These are phyloP conservation scores for Pycnococcus provasolii DNA, from an alignment of 139 green algal genomes.

Conservation along the genomic window DNA sequence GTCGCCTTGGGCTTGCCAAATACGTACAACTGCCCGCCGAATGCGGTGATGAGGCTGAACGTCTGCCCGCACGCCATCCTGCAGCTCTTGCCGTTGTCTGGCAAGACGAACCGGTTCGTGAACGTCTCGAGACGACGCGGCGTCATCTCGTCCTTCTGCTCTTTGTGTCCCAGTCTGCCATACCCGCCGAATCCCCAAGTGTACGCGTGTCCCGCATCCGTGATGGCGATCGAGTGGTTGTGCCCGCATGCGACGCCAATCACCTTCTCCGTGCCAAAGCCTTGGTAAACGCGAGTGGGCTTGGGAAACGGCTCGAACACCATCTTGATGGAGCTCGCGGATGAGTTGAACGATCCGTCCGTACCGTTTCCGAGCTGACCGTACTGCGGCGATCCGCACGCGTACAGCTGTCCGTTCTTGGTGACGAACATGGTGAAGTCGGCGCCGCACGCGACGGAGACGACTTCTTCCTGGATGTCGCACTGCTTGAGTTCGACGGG, in stretches of 20 bases:
- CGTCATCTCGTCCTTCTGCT: slow-evolving; percentile 48
- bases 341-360: slow-evolving; percentile 61
- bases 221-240: slow-evolving; percentile 63
- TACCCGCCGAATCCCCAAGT: slow-evolving; percentile 70
- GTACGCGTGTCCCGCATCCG: slow-evolving; percentile 49
- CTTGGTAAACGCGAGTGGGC: slow-evolving; percentile 48
- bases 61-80: slow-evolving; percentile 46
- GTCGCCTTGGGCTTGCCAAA: slow-evolving; percentile 85
- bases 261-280: slow-evolving; percentile 39
- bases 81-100: slow-evolving; percentile 12
- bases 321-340: slow-evolving; percentile 68
- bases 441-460: slow-evolving; percentile 54
- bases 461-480: slow-evolving; percentile 20
- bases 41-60: slow-evolving; percentile 20
- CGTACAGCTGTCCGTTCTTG: slow-evolving; percentile 32
- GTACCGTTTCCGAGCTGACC: slow-evolving; percentile 83
- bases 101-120: neutral
- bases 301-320: slow-evolving; percentile 71
- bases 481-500: neutral
- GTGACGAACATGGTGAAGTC: slow-evolving; percentile 84
- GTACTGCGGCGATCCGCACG: slow-evolving; percentile 67
- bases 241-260: slow-evolving; percentile 57
- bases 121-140: neutral
- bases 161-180: slow-evolving; percentile 77
- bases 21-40: slow-evolving; percentile 60